Base-by-base conservation (phyloP, 2,329 filamentous ascomycete genomes). In the Trichoderma sp. region DNA sequence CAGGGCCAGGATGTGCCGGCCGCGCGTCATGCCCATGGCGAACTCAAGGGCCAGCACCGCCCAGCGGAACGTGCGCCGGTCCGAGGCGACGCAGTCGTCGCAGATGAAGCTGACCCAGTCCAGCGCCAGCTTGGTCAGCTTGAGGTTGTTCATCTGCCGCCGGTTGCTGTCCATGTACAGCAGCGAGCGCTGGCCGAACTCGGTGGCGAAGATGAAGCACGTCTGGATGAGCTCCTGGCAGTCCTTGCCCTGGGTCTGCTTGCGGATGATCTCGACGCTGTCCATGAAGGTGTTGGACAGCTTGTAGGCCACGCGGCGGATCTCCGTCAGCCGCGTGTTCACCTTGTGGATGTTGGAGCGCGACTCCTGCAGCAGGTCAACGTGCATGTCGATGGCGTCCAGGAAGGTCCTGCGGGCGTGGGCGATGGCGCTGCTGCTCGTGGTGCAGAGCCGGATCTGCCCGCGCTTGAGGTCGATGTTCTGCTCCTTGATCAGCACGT, bases 31-130 rank as follows among this genome's bases (percentile, higher is more conserved):
- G 70, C 90, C 88, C 93, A 97, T 98, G 61, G 93, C 92, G 75
- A 98, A 97, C 74, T 99, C 95, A 14, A 99, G 84, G 10, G 95
- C 95, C 59, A 93, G 86, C 39, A 99, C 96, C 7, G 95, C 93
- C 95, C 95, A 99, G 69, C 93, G 90, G 79, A 99, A 99, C 0
- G 95, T 97, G 78, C 94, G 96, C 70, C 94, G 87, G 76, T 99
- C 95, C 4, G 92, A 92, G 10, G 95, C 91, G 70, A 96, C 86
- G 77, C 95, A 99, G 76, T 99, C 95, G 73, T 98, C 94, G 73
- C 93, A 97, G 70, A 99, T 95, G 77, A 99, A 99, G 74, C 91
- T 93, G 17, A 99, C 91, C 95, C 95, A 99, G 75, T 99, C 94
- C 12, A 99, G 82, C 4, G 93, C 93, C 61, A 99, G 83, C 74